phyloP scores from a whole-genome alignment of 2,329 filamentous ascomycete species.

The Hypoxylon sp. region DNA sequence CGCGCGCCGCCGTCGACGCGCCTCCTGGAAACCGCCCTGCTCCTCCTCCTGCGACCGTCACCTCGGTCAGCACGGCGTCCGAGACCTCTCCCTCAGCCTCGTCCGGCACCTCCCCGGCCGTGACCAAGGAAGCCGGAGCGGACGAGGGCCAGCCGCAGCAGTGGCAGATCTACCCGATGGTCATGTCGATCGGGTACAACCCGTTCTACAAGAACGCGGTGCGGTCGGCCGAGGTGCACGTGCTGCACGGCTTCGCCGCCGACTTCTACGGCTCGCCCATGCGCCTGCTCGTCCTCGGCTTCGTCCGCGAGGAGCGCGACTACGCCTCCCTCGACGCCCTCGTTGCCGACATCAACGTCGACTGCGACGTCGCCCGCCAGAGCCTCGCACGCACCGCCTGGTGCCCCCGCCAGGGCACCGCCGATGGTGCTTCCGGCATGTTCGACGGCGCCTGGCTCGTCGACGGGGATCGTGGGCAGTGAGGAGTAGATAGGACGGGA shows the following conservation, averaged over 20 bases:
- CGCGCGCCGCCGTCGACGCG: slow-evolving; percentile 42
- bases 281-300: slow-evolving; percentile 82
- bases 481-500: neutral
- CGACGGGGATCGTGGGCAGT: slow-evolving; percentile 7
- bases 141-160: neutral
- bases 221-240: slow-evolving; percentile 87
- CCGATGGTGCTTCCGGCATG: slow-evolving; percentile 35
- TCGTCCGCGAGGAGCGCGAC: slow-evolving; percentile 87
- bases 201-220: slow-evolving; percentile 95
- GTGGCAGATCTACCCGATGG: slow-evolving; percentile 76
- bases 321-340: slow-evolving; percentile 85
- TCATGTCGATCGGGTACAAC: slow-evolving; percentile 96
- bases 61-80: no score
- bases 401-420: slow-evolving; percentile 53
- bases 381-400: slow-evolving; percentile 75
- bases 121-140: slow-evolving; percentile 1
- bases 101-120: no score
- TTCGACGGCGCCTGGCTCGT: slow-evolving; percentile 47
- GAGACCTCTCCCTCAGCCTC: no score
- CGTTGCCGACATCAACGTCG: slow-evolving; percentile 85
- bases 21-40: slow-evolving; percentile 39
- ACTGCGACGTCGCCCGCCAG: slow-evolving; percentile 81
- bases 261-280: slow-evolving; percentile 90
- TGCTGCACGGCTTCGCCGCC: slow-evolving; percentile 76
- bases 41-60: slow-evolving; percentile 1